Percentiles rank a stretch among this genome's conserved stretches.
Conservation (phyloP, 108 stramenopile species). For the Asterionellopsis glacialis region DNA sequence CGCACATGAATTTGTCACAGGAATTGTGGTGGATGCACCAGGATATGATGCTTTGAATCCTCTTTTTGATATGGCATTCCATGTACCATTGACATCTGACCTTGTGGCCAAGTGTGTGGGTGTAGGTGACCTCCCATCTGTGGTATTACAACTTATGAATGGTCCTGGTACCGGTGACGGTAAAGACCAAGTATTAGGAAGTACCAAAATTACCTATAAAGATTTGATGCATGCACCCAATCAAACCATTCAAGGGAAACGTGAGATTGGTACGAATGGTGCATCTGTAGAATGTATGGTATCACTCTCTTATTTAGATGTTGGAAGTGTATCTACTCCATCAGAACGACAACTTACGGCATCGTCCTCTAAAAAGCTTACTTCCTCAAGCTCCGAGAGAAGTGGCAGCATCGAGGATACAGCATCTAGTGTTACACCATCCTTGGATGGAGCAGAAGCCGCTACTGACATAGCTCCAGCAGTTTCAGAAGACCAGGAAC, state of each 20-base stretch:
- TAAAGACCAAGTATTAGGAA: conserved; percentile 21
- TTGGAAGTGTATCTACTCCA: conserved; percentile 7
- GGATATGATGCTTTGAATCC: conserved; percentile 55
- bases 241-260: conserved; percentile 40
- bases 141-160: conserved; percentile 9
- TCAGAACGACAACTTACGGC: not conserved
- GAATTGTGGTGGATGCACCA: conserved; percentile 29
- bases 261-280: conserved; percentile 20
- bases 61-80: conserved; percentile 28
- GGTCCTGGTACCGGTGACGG: conserved; percentile 1
- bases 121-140: not conserved
- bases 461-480: conserved; percentile 1
- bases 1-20: conserved; percentile 14
- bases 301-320: conserved; percentile 20
- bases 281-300: conserved; percentile 39
- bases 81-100: conserved; percentile 16
- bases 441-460: too few relatives aligned
- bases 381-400: conserved; percentile 1
- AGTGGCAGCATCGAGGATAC: too few relatives aligned
- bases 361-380: not conserved
- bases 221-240: conserved; percentile 17
- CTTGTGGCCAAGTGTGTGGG: not conserved
- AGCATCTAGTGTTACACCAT: too few relatives aligned
- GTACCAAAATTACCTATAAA: conserved; percentile 14
- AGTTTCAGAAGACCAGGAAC: not conserved